Evolutionary conservation across 441 rosid genomes (phyloP), one percentile per base, ranked within the genome.

Genomic region (Hura crepitans): DNA sequence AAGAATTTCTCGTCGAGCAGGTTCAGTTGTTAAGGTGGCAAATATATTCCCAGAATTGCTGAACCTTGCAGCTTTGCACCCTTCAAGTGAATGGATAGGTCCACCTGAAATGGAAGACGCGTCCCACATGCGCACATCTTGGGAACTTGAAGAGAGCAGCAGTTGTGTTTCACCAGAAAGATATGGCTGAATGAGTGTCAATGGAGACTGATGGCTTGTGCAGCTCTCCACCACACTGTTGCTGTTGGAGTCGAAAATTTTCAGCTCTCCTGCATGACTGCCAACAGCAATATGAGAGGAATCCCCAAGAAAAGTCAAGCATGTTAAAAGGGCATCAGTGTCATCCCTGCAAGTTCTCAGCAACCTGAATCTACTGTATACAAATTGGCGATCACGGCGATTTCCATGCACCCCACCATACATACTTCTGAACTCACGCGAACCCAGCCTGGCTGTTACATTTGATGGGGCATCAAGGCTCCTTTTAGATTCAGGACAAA

Each of bases 311-410:
- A 96, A 88, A 54, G 88, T 78, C 65, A 89, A 80, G 76, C 97
- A 92, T 30, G 99, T 96, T 69, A 87, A 82, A 74, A 86, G 92
- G 55, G 88, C 84, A 70, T 87, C 75, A 57, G 79, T 81, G 77
- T 96, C 99, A 79, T 96, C 99, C 37, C 98, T 87, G 81, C 91
- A 96, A 60, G 99, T 89, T 80, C 98, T 84, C 98, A 91, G 88
- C 31, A 97, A 88, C 85, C 80, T 88, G 80, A 92, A 92, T 82
- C 99, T 87, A 82, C 98, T 96, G 84, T 88, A 96, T 75, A 96
- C 87, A 75, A 90, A 92, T 68, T 92, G 99, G 20, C 99, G 96
- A 77, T 96, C 97, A 81, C 87, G 86, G 64, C 98, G 97, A 79
- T 85, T 89, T 72, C 99, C 96, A 79, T 91, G 97, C 64, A 96